Base-by-base conservation (phyloP, 2,329 filamentous ascomycete species). In the Alternaria gaisen region DNA sequence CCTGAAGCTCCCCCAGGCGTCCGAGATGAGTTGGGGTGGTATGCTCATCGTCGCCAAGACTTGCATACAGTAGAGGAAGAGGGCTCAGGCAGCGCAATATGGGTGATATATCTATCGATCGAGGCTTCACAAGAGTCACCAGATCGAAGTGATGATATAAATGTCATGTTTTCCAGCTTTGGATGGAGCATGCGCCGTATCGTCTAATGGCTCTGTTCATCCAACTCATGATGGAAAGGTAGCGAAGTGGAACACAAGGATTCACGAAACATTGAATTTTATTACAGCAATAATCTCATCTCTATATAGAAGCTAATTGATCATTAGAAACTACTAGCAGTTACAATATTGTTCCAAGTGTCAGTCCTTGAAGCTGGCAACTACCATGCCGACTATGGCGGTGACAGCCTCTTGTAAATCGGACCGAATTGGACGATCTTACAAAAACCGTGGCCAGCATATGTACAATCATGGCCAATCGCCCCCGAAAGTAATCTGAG, bases 1-100 rank as follows among this genome's bases (percentile, higher is more conserved):
- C 34, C 53, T 41, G 14, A 14, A 38, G 43, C 44, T 24, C 47
- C 48, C 56, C 43, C 47, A 48, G 51, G 32, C 22, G 2, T 44
- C 51, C 24, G 43, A 30, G 16, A 22, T 20, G 16, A 44, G 10
- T 56, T 58, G 32, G 18, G 30, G 42, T 57, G 48, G 52, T 43
- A 28, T 43, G 53, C 62, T 65, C 62, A 41, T 63, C 60, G 60
- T 36, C 60, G 66, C 66, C 66, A 67, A 69, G 66, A 60, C 56
- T 26, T 60, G 41, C 22, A 34, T 43, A 41, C 18, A 34, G 43
- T 32, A 42, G 47, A 58, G 20, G 41, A 42, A 46, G 47, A 56
- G 20, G 42, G 22, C 30, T 32, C 32, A 24, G 44, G 30, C 34
- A 24, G 28, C 40, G 24, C 42, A 44, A 53, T 22, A 10, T 42